Percentiles rank a stretch among this genome's conserved stretches.
These are phyloP conservation scores for Chlorokybus atmophyticus DNA, from an alignment of 139 green algal genomes.

Conservation along the genomic window DNA sequence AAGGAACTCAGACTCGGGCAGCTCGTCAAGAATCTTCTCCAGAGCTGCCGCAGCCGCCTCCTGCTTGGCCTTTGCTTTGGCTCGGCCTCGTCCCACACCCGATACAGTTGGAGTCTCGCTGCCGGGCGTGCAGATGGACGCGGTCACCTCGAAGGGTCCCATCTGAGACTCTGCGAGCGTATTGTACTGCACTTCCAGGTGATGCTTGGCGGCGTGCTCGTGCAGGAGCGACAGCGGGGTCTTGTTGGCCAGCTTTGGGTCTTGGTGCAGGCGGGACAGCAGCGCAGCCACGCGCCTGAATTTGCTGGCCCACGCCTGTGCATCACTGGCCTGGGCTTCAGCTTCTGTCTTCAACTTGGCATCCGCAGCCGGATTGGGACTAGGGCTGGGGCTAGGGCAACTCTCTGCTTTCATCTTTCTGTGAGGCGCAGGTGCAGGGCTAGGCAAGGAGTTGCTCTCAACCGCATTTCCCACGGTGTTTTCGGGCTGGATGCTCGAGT, in stretches of 20 bases:
- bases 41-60: conserved; percentile 13
- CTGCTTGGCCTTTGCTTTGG: conserved; percentile 16
- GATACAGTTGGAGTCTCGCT: conserved; percentile 6
- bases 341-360: conserved; percentile 3
- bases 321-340: conserved; percentile 13
- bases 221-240: conserved; percentile 21
- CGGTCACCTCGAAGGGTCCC: conserved; percentile 15
- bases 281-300: conserved; percentile 9
- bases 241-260: conserved; percentile 21
- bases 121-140: not conserved
- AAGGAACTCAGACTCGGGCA: conserved; percentile 13
- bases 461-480: too few relatives aligned
- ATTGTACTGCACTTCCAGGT: conserved; percentile 13
- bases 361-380: not conserved
- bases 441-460: not conserved
- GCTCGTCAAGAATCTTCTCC: conserved; percentile 11
- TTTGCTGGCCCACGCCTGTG: conserved; percentile 17
- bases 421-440: not conserved
- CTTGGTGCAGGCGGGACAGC: conserved; percentile 13
- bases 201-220: conserved; percentile 12
- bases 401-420: not conserved
- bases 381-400: not conserved
- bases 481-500: too few relatives aligned
- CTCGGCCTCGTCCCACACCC: not conserved
- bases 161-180: not conserved